Evolutionary conservation across 805 yeast genomes (phyloP), one percentile per base, ranked within the genome.

Genomic region (Cyberlindnera japonica): DNA sequence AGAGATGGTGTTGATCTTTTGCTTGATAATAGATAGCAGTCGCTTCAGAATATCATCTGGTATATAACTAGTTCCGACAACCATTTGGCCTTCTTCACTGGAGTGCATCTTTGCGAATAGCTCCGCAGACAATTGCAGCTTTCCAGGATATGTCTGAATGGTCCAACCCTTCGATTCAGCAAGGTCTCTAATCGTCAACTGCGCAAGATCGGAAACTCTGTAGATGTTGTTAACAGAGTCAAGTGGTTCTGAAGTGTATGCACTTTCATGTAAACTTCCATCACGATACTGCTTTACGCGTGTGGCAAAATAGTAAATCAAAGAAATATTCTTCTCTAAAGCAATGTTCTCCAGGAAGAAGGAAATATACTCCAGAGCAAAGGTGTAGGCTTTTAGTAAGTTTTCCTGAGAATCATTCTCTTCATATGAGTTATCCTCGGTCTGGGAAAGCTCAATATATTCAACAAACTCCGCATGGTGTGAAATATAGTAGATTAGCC

Each of bases 111-210:
- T 77, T n/a, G 69, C 64, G 60, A 73, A 87, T 8, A 85, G 57
- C 54, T 88, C 96, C n/a, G 70, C 62, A 0, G 91, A 81, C 15
- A 88, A 59, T 15, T 76, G 74, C 14, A 83, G 59, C 51, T 81
- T 83, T 2, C 91, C 95, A 0, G 95, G 95, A 79, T 90, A 89
- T 0, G 89, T 79, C 18, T 81, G 75, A 41, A 84, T 67, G 17
- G 74, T 73, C 95, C 95, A 87, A 33, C 69, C 71, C 51, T 72
- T 79, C 18, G 62, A 53, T 18, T 74, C 80, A 31, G 81, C 75
- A 18, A 77, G 62, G 41, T 74, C 77, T 40, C 79, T 74, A 33
- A 88, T 68, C 6, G 77, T 64, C 42, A 83, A 61, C 57, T 85
- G 95, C 1, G 88, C 68, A 29, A 89, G 59, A 51, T 89, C 96